A percentile compares a stretch with the other conserved stretches of the same genome.
These are phyloP conservation scores for Chenopodium berlandieri DNA, from an alignment of 148 eudicot genomes.

Conservation along the genomic window DNA sequence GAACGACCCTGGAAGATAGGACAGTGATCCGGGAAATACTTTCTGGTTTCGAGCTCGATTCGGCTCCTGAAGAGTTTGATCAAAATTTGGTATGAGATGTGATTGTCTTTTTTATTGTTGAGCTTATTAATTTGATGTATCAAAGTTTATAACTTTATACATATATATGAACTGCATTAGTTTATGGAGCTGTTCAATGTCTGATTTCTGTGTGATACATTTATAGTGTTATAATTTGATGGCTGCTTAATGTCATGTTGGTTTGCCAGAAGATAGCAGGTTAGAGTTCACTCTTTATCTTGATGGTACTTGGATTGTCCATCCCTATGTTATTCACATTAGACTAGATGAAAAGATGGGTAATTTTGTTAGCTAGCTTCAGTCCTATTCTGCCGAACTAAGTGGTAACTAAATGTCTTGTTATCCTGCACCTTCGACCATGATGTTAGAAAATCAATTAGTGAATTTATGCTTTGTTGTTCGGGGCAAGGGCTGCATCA, in stretches of 20 bases:
- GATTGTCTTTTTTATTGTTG: not conserved
- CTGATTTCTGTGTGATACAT: not conserved
- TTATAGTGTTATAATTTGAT: not conserved
- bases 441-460: not conserved
- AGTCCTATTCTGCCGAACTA: not conserved
- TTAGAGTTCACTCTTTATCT: not conserved
- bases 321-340: not conserved
- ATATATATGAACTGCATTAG: not conserved
- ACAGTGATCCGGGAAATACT: constrained; percentile 31
- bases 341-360: not conserved
- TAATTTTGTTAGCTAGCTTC: not conserved
- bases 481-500: no score
- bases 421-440: not conserved
- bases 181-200: constrained; percentile 12
- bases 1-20: constrained; percentile 39
- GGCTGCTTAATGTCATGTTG: constrained; percentile 2
- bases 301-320: not conserved
- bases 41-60: constrained; percentile 36
- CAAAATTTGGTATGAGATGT: constrained; percentile 50
- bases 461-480: no score
- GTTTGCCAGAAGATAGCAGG: not conserved
- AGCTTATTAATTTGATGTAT: constrained; percentile 8
- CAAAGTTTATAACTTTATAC: not conserved
- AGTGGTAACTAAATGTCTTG: not conserved
- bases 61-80: constrained; percentile 40